Evolutionary conservation across 345 rosid genomes (phyloP).

Genomic region (Aegle marmelos): DNA sequence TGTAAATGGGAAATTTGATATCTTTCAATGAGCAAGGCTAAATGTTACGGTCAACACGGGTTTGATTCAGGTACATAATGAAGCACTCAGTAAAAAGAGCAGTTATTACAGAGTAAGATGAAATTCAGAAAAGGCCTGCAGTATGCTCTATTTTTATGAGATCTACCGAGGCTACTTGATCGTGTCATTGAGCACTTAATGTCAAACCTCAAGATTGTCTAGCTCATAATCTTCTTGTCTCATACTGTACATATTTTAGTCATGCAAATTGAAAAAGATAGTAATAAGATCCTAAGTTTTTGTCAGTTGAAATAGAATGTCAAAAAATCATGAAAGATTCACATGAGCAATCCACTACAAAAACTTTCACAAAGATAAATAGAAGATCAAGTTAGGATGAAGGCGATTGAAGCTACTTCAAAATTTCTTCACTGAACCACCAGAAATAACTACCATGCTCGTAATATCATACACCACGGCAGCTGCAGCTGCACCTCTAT

Average conservation of each 20-base stretch:
- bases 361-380: not conserved
- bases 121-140: not conserved
- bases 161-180: not conserved
- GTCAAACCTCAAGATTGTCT: not conserved
- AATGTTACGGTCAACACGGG: not conserved
- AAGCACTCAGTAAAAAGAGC: not conserved
- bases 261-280: not conserved
- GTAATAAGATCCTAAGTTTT: not conserved
- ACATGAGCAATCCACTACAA: not conserved
- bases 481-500: slow-evolving; percentile 84
- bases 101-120: not conserved
- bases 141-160: not conserved
- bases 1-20: not conserved
- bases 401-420: not conserved
- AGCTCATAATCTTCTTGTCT: not conserved
- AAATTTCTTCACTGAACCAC: not conserved
- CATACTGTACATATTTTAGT: not conserved
- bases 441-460: slow-evolving; percentile 47
- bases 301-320: not conserved
- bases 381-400: not conserved
- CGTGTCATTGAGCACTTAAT: not conserved
- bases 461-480: slow-evolving; percentile 75
- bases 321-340: not conserved
- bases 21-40: not conserved
- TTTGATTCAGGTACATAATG: not conserved